Evolutionary conservation across 1,284 basidiomycete species (phyloP), one percentile per base, ranked within the genome.

Genomic region (Ustilago sp.): DNA sequence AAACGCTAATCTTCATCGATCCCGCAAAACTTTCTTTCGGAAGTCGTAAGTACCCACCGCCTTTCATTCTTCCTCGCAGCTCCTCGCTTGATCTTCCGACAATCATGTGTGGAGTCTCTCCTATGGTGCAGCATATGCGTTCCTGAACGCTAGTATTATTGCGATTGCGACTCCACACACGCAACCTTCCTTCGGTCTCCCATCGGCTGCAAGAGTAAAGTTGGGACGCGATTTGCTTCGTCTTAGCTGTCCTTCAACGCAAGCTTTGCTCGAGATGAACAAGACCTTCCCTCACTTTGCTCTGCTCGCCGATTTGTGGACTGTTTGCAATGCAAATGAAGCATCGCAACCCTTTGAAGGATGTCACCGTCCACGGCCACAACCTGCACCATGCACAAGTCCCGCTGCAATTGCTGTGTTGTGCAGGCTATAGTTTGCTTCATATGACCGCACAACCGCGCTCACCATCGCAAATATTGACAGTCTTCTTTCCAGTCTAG

Each of bases 21-120:
- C 50, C 19, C 8, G 47, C 31, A 41, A 45, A 36, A 12, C 55
- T 59, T 36, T 39, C 28, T 35, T 43, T 63, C 66, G 66, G 36
- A 63, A 63, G 60, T 63, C 43, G 66, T 68, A 59, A 63, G 66
- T 68, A 68, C 43, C 66, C 60, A 63, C 66, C 38, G 31, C 60
- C 38, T 19, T 63, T 59, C 52, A 59, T 59, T 36, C 50, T 43
- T 51, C 23, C 31, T 54, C 47, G 19, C 48, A 11, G 17, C 36
- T 13, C 35, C 31, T 51, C 15, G 8, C 17, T 45, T 19, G n/a
- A n/a, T 45, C 43, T 45, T 45, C 43, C 43, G 43, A 45, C 43
- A 45, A 8, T 19, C n/a, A 11, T 19, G 43, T 7, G 9, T 19
- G 19, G 19, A 45, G 43, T 19, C n/a, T 19, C n/a, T 6, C 43